These are phyloP conservation scores for Umbilicus rupestris DNA, from an alignment of 164 flowering plant genomes.

Conservation along the genomic window DNA sequence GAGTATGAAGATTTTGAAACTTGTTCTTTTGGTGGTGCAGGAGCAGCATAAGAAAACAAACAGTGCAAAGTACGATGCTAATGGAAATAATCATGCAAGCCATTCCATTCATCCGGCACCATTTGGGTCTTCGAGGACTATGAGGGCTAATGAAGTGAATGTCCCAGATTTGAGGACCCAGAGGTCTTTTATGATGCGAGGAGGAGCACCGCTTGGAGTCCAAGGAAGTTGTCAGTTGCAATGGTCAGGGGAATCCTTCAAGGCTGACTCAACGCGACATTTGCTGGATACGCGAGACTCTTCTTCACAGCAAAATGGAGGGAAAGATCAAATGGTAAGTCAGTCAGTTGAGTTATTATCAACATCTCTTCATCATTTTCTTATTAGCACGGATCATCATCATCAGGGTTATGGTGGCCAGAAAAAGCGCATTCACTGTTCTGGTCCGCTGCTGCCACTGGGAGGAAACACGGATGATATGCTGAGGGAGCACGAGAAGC, in stretches of 20 bases:
- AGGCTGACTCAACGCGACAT: slow-evolving; percentile 16
- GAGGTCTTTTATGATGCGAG: slow-evolving; percentile 29
- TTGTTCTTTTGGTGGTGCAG: slow-evolving; percentile 25
- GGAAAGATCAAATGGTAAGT: slow-evolving; percentile 34
- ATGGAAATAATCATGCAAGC: slow-evolving; percentile 45
- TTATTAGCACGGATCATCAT: neutral
- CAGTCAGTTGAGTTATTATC: too few relatives aligned
- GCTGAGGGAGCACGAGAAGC: slow-evolving; percentile 83
- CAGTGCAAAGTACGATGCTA: slow-evolving; percentile 42
- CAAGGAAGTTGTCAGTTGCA: slow-evolving; percentile 33
- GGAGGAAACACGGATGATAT: slow-evolving; percentile 55
- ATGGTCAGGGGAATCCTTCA: slow-evolving; percentile 32
- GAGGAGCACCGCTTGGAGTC: slow-evolving; percentile 28
- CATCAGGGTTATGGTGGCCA: slow-evolving; percentile 37
- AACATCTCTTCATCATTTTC: too few relatives aligned
- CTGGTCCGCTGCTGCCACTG: slow-evolving; percentile 30
- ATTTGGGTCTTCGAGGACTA: slow-evolving; percentile 16
- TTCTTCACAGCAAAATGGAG: slow-evolving; percentile 37
- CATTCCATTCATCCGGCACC: slow-evolving; percentile 32
- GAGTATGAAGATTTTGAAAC: slow-evolving; percentile 20
- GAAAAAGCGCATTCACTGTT: slow-evolving; percentile 35
- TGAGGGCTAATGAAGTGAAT: slow-evolving; percentile 18
- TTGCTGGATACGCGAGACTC: slow-evolving; percentile 34
- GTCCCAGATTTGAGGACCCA: slow-evolving; percentile 30
- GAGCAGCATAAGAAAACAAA: slow-evolving; percentile 39